Evolutionary conservation across 176 grass and related monocot genomes (phyloP), one percentile per base, ranked within the genome.

Genomic region (Poa annua): DNA sequence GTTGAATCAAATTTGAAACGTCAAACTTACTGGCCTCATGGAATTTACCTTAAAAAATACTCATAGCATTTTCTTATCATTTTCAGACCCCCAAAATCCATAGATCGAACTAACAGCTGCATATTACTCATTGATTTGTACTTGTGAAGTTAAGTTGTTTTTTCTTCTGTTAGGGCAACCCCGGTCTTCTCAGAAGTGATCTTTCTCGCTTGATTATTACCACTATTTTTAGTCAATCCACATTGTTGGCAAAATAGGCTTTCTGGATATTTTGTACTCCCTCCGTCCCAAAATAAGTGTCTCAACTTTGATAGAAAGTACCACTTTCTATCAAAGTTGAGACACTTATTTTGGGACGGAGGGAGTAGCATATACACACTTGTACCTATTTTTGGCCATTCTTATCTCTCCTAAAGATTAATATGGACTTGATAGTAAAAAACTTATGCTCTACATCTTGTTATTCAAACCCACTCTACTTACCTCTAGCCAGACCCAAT

Each of bases 1-100:
- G 21, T 19, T 36, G 53, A 14, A 26, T 71, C 29, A 8, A 39
- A 56, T 56, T 26, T 47, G 24, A 65, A 86, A 64, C 25, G 11
- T 78, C 55, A 65, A 16, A 54, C 3, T 44, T 89, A 84, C 15
- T 89, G 21, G 15, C 39, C 36, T 81, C 6, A 45, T 71, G 63
- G 32, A 45, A 14, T 76, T 85, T 79, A 20, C 47, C 72, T 26
- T 76, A 4, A 41, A n/a, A 52, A 41, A 39, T 24, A 73, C 42
- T 10, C 44, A 17, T 53, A 50, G 5, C 45, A 53, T 66, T 35
- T 2, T 29, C 29, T 1, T 29, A 29, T 29, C 29, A 29, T 29
- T 29, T 29, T 29, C 29, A 29, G 29, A 29, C 29, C 29, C 29
- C 29, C 29, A 29, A 29, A 29, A 29, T 29, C 29, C 29, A 29